Percentiles rank a stretch among this genome's conserved stretches.
These are phyloP conservation scores for Erysiphe pulchra DNA, from an alignment of 2,329 filamentous ascomycete genomes.

Conservation along the genomic window DNA sequence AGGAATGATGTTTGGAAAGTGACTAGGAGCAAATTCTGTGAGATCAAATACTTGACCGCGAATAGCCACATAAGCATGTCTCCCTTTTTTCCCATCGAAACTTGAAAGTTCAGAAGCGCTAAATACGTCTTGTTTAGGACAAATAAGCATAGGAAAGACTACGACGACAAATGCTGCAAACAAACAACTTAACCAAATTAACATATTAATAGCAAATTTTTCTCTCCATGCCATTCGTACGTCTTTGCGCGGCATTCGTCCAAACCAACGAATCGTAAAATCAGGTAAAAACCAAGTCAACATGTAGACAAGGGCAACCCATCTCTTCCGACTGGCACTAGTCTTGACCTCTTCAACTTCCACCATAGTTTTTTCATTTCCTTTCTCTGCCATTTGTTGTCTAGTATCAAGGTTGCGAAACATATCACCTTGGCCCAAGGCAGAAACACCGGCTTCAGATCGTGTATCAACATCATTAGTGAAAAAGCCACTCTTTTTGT, in stretches of 20 bases:
- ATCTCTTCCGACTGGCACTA: slow-evolving; percentile 63
- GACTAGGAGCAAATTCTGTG: slow-evolving; percentile 40
- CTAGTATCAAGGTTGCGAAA: slow-evolving; percentile 90
- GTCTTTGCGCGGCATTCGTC: slow-evolving; percentile 77
- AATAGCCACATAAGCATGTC: slow-evolving; percentile 47
- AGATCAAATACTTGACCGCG: slow-evolving; percentile 80
- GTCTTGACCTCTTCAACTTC: slow-evolving; percentile 70
- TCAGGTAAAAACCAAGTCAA: slow-evolving; percentile 79
- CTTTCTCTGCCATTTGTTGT: slow-evolving; percentile 84
- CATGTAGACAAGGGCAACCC: slow-evolving; percentile 61
- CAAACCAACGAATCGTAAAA: slow-evolving; percentile 48
- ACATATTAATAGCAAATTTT: slow-evolving; percentile 90
- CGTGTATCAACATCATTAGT: slow-evolving; percentile 51
- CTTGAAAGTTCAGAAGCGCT: slow-evolving; percentile 49
- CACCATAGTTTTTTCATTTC: slow-evolving; percentile 68
- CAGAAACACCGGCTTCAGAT: slow-evolving; percentile 81
- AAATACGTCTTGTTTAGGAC: slow-evolving; percentile 74
- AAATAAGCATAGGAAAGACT: slow-evolving; percentile 65
- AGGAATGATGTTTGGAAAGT: slow-evolving; percentile 44
- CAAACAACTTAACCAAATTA: slow-evolving; percentile 75
- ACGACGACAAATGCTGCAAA: slow-evolving; percentile 74
- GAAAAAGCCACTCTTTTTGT: slow-evolving; percentile 64
- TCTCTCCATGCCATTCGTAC: slow-evolving; percentile 85
- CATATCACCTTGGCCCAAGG: slow-evolving; percentile 82
- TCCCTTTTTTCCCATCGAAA: slow-evolving; percentile 43